Evolutionary conservation across 2,329 filamentous ascomycete species (phyloP), one percentile per base, ranked within the genome.

Genomic region (Lachnellula willkommii): DNA sequence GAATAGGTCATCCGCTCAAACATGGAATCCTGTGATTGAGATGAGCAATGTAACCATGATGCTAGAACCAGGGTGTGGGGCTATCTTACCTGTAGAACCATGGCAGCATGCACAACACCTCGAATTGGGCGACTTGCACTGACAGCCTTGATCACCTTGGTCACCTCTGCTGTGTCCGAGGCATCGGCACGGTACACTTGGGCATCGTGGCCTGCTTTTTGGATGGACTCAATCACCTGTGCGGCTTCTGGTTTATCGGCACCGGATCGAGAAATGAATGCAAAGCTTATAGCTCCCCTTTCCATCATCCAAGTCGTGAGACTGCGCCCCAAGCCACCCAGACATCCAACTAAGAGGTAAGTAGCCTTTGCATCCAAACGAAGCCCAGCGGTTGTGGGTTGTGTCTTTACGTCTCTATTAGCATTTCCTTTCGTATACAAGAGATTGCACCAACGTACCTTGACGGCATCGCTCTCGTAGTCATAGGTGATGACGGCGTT

Each of bases 111-210:
- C 15, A 78, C 68, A 14, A 76, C 68, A 46, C 76, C 76, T 15
- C 70, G 68, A 32, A 79, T 68, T 0, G 74, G 72, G 8, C 36
- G 36, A 37, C 9, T 37, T 15, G 36, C 36, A 9, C 9, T 37
- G 36, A 15, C 15, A 9, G 8, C 36, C 15, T 37, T 37, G 36
- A 37, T 15, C 8, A 15, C 36, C 8, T 15, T 9, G 36, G 8
- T 15, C 8, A 37, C 36, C 49, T 73, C 36, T 9, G 36, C 36
- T 15, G 8, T 9, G 15, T 77, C 67, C 1, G 74, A 71, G 2
- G 81, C 75, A 52, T 83, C 75, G 65, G 79, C 81, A 3, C 66
- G 61, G 35, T 71, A 71, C 15, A 80, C 72, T 9, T 74, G 62
- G 24, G 79, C 69, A 22, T 73, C 70, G 2, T 75, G 75, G 0